phyloP scores from a whole-genome alignment of 2,329 filamentous ascomycete genomes.

The Nigrospora sphaerica region DNA sequence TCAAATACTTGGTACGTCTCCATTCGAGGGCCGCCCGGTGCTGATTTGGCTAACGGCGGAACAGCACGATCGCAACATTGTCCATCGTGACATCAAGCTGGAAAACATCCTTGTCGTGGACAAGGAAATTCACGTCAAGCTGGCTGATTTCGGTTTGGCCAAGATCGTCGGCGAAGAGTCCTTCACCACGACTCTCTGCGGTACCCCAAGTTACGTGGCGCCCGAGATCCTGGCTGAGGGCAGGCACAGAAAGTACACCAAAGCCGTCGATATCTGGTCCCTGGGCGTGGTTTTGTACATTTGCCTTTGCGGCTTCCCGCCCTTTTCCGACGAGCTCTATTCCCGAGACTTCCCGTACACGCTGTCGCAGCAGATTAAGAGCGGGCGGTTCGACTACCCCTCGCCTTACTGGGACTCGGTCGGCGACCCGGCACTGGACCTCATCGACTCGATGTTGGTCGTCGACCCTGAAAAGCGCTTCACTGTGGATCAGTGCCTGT shows the following conservation, averaged over 20 bases:
- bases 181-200: constrained; percentile 92
- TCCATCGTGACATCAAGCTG: constrained; percentile 95
- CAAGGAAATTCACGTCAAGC: constrained; percentile 77
- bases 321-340: constrained; percentile 90
- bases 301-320: constrained; percentile 89
- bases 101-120: constrained; percentile 91
- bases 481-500: constrained; percentile 82
- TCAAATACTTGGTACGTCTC: constrained; percentile 81
- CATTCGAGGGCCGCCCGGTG: background rate
- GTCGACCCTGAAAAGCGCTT: constrained; percentile 79
- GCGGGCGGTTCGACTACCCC: constrained; percentile 86
- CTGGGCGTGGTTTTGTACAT: constrained; percentile 93
- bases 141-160: constrained; percentile 93
- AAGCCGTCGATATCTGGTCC: constrained; percentile 92
- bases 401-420: constrained; percentile 93
- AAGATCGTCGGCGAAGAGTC: constrained; percentile 99
- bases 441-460: constrained; percentile 92
- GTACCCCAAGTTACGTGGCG: constrained; percentile 95
- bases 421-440: constrained; percentile 78
- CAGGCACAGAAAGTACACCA: constrained; percentile 80
- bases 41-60: constrained; percentile 16
- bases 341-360: constrained; percentile 76
- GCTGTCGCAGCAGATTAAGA: constrained; percentile 82
- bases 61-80: constrained; percentile 93
- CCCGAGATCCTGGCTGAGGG: constrained; percentile 87